Evolutionary conservation across 2,329 filamentous ascomycete species (phyloP).

Genomic region (Didymella arachidicola): DNA sequence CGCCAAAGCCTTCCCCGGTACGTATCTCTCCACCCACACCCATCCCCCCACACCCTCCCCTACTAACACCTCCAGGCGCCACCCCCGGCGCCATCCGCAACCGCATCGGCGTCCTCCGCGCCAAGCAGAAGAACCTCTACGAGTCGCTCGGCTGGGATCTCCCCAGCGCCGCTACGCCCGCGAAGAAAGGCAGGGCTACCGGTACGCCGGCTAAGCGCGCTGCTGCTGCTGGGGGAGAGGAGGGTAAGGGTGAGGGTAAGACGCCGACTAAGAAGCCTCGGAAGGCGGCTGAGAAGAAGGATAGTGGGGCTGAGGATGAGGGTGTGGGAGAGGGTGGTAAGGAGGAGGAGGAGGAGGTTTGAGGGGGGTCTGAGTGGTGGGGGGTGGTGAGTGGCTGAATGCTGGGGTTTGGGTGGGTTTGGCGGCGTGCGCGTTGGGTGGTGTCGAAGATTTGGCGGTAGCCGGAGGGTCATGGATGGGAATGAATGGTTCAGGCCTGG

Average conservation of each 20-base stretch:
- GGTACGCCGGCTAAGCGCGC: slow-evolving; percentile 15
- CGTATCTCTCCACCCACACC: background rate
- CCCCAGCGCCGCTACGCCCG: slow-evolving; percentile 17
- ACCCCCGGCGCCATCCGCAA: slow-evolving; percentile 27
- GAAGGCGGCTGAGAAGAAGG: slow-evolving; percentile 8
- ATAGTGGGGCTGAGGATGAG: background rate
- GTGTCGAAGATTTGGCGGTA: too few species aligned
- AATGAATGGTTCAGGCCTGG: too few species aligned
- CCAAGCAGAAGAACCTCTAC: slow-evolving; percentile 25
- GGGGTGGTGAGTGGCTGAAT: too few species aligned
- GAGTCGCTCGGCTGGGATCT: slow-evolving; percentile 26
- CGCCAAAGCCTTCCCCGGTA: slow-evolving; percentile 27
- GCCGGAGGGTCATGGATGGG: too few species aligned
- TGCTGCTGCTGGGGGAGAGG: slow-evolving; percentile 1
- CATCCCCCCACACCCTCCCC: too few species aligned
- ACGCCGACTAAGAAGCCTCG: slow-evolving; percentile 23
- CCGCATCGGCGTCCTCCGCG: slow-evolving; percentile 23
- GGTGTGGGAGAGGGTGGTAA: slow-evolving; percentile 3
- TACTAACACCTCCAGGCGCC: slow-evolving; percentile 13
- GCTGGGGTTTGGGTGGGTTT: too few species aligned
- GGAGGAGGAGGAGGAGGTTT: background rate
- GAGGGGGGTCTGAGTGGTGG: too few species aligned
- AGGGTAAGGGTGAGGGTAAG: background rate
- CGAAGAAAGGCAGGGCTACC: slow-evolving; percentile 21
- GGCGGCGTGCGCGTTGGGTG: background rate